Conservation (phyloP, 768 basidiomycete species). For the Serendipita sp. region DNA sequence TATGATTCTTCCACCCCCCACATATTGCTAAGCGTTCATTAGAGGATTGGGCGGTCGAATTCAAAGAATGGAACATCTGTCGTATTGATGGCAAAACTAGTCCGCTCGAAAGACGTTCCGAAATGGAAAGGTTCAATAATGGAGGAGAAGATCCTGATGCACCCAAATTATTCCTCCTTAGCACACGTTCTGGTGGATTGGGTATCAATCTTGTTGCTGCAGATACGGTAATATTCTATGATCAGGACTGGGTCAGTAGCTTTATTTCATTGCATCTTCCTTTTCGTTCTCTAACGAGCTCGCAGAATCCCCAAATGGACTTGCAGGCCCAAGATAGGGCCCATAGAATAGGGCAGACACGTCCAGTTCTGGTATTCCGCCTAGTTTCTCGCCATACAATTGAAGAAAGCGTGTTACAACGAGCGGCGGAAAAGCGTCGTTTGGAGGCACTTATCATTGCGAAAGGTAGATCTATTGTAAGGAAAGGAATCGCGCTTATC, state of each 20-base stretch:
- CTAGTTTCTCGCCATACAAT: constrained; percentile 77
- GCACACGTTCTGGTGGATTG: constrained; percentile 63
- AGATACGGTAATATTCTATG: constrained; percentile 88
- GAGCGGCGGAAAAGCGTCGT: constrained; percentile 63
- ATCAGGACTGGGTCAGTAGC: constrained; percentile 66
- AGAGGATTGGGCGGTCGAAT: constrained; percentile 80
- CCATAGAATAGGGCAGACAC: constrained; percentile 89
- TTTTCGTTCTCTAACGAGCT: constrained; percentile 5
- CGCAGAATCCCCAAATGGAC: constrained; percentile 88
- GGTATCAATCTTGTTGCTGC: constrained; percentile 70
- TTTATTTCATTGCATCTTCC: neutral
- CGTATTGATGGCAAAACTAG: constrained; percentile 82
- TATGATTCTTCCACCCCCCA: constrained; percentile 11
- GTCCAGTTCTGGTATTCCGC: constrained; percentile 77
- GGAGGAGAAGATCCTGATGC: constrained; percentile 44
- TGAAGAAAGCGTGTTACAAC: constrained; percentile 81
- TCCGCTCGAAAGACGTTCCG: constrained; percentile 62
- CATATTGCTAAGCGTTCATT: constrained; percentile 26
- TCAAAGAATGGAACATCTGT: constrained; percentile 69
- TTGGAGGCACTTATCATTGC: constrained; percentile 92
- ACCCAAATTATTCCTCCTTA: constrained; percentile 61
- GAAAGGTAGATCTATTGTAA: constrained; percentile 35
- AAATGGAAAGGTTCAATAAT: constrained; percentile 74
- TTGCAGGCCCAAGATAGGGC: constrained; percentile 90
- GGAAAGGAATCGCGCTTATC: neutral